Percentiles rank a stretch among this genome's conserved stretches.
Evolutionary conservation across 2,329 filamentous ascomycete genomes (phyloP).

Genomic region (Chrysoporthe deuterocubensis): DNA sequence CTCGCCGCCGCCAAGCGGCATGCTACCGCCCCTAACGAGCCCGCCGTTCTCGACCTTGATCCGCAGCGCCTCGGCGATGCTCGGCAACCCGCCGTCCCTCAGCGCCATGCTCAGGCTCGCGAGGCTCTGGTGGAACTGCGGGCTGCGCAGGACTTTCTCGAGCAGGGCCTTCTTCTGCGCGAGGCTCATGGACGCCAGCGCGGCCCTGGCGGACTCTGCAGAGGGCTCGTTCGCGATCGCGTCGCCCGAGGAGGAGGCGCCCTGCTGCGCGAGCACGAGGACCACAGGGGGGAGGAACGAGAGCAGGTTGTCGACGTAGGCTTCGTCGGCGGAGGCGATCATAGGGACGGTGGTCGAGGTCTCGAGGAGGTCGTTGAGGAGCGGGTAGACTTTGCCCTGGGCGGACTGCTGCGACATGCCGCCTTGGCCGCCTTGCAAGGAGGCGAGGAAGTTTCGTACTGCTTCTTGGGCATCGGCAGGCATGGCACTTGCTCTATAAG

Average conservation of each 20-base stretch:
- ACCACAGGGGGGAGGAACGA: slow-evolving; percentile 78
- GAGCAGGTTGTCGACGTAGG: slow-evolving; percentile 74
- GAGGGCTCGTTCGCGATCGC: slow-evolving; percentile 67
- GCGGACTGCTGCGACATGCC: slow-evolving; percentile 42
- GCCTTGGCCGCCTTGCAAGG: slow-evolving; percentile 64
- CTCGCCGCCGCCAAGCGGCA: slow-evolving; percentile 85
- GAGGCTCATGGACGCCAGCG: slow-evolving; percentile 72
- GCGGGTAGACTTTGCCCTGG: slow-evolving; percentile 73
- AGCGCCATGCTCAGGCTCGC: slow-evolving; percentile 85
- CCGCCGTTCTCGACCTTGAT: slow-evolving; percentile 85
- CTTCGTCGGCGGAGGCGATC: slow-evolving; percentile 67
- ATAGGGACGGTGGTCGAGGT: slow-evolving; percentile 78
- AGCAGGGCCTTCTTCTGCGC: slow-evolving; percentile 81
- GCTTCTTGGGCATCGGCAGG: slow-evolving; percentile 73
- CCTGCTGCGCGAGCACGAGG: slow-evolving; percentile 74
- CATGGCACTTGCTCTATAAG: slow-evolving; percentile 61
- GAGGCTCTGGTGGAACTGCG: slow-evolving; percentile 88
- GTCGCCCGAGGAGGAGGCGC: slow-evolving; percentile 53
- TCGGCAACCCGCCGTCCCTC: slow-evolving; percentile 87
- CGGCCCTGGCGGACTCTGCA: slow-evolving; percentile 70
- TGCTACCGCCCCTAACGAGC: slow-evolving; percentile 73
- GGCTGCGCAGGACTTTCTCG: slow-evolving; percentile 81
- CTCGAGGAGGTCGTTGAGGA: slow-evolving; percentile 83
- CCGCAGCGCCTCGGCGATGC: slow-evolving; percentile 82
- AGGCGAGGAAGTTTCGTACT: slow-evolving; percentile 87